Evolutionary conservation across 306 rosid species (phyloP).

Genomic region (Vigna unguiculata): DNA sequence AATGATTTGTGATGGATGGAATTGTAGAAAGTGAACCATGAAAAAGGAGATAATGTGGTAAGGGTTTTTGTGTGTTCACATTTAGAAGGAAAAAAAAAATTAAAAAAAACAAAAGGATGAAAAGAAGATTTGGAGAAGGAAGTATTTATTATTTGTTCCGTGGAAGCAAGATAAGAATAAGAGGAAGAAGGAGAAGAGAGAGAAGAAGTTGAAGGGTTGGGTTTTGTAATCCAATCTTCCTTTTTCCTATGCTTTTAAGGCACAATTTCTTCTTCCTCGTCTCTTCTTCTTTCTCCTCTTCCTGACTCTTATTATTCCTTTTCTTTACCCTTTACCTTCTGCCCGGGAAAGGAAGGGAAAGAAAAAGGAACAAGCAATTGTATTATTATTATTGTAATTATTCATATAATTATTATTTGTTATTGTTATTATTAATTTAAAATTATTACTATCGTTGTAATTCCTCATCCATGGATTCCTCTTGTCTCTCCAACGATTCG

Average conservation of each 20-base stretch:
- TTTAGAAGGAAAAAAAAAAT: neutral
- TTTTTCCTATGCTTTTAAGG: conserved; percentile 43
- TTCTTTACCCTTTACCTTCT: conserved; percentile 35
- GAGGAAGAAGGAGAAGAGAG: neutral
- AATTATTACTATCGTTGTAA: neutral
- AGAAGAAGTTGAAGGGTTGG: conserved; percentile 12
- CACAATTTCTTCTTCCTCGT: conserved; percentile 49
- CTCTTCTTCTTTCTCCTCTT: conserved; percentile 39
- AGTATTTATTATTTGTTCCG: neutral
- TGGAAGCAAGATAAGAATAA: neutral
- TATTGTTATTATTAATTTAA: neutral
- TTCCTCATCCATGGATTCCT: conserved; percentile 55
- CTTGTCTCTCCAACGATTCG: conserved; percentile 52
- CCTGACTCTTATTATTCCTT: conserved; percentile 46
- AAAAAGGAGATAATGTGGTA: conserved; percentile 40
- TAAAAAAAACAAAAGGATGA: neutral
- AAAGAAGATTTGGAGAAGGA: conserved; percentile 17
- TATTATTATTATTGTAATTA: neutral
- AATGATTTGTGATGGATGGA: conserved; percentile 20
- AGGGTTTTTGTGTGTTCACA: conserved; percentile 31
- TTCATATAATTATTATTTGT: neutral
- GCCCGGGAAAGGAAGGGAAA: conserved; percentile 22
- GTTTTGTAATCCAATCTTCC: neutral
- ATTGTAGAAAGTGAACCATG: conserved; percentile 41
- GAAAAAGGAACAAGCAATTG: conserved; percentile 15